A percentile compares a stretch with the other conserved stretches of the same genome.
Evolutionary conservation across 1,139 yeast species (phyloP).

Genomic region (Pichia sp.): DNA sequence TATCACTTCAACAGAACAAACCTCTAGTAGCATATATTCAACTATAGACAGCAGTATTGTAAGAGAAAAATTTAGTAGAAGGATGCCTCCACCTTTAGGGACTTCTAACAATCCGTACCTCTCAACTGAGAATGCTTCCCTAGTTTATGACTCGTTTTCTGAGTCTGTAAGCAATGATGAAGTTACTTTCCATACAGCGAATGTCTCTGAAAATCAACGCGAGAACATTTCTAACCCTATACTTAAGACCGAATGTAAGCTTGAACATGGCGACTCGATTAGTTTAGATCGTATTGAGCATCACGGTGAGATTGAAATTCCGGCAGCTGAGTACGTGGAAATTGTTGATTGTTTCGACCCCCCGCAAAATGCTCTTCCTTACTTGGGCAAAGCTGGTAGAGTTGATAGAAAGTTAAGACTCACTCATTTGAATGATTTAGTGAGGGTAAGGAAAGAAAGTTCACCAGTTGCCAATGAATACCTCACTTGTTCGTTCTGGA

Average conservation of each 20-base stretch:
- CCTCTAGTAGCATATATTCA: not conserved
- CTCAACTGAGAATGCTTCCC: not conserved
- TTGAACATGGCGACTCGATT: not conserved
- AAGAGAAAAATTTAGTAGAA: not conserved
- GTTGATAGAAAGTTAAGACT: not conserved
- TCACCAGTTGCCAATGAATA: not conserved
- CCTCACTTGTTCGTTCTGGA: not conserved
- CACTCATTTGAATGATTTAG: not conserved
- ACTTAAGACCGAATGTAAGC: not conserved
- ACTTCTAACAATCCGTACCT: not conserved
- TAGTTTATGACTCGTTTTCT: not conserved
- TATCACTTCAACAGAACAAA: not conserved
- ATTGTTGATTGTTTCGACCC: not conserved
- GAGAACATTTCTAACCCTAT: not conserved
- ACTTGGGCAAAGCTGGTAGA: not conserved
- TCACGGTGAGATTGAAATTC: not conserved
- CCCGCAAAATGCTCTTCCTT: conserved; percentile 2
- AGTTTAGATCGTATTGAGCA: not conserved
- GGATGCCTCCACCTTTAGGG: not conserved
- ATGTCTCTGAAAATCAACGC: not conserved
- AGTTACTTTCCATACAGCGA: not conserved
- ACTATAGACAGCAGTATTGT: not conserved
- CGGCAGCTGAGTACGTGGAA: not conserved
- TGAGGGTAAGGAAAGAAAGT: not conserved
- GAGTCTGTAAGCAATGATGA: not conserved